These are phyloP conservation scores for Lenwebbia sp. DNA, from an alignment of 345 rosid genomes.

Conservation along the genomic window DNA sequence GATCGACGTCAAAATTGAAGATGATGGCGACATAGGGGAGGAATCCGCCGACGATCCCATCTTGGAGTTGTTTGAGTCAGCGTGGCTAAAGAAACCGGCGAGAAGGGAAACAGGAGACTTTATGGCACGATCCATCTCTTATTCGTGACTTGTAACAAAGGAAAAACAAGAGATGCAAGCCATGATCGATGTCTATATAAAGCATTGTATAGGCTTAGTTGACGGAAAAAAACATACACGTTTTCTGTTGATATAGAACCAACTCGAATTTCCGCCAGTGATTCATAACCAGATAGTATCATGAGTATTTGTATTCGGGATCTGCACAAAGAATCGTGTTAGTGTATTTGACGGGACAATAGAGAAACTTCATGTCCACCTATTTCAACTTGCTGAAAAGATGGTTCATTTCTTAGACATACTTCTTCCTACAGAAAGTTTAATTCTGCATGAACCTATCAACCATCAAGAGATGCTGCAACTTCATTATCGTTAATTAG, in stretches of 20 bases:
- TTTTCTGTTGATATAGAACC: not conserved
- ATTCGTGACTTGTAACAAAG: not conserved
- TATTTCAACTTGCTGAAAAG: no score
- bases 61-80: slow-evolving; percentile 42
- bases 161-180: not conserved
- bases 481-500: no score
- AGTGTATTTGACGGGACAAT: no score
- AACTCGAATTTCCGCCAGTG: not conserved
- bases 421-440: no score
- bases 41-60: slow-evolving; percentile 17
- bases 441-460: no score
- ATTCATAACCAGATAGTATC: not conserved
- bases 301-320: not conserved
- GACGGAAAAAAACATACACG: not conserved
- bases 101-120: not conserved
- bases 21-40: not conserved
- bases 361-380: no score
- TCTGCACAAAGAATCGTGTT: not conserved
- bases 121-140: not conserved
- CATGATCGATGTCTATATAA: not conserved
- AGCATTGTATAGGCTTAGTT: not conserved
- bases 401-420: no score
- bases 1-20: not conserved
- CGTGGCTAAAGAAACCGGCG: slow-evolving; percentile 31
- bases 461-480: no score